phyloP scores from a whole-genome alignment of 2,329 filamentous ascomycete genomes.

The Claviceps sp. region DNA sequence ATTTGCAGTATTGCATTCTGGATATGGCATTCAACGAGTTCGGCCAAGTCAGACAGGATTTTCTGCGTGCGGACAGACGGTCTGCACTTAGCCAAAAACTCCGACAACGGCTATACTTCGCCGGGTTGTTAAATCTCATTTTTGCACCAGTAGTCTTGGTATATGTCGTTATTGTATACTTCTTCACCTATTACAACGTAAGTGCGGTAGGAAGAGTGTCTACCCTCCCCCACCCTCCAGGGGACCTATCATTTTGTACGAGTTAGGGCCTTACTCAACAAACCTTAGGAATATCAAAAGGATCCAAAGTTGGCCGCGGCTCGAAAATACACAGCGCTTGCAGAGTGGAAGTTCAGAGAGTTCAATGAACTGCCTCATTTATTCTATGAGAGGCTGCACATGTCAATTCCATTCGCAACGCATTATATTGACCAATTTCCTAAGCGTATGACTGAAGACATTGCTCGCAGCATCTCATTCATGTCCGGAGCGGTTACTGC shows the following conservation, averaged over 20 bases:
- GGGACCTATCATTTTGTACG: neutral
- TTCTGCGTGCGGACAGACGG: constrained; percentile 72
- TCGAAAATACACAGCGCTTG: constrained; percentile 80
- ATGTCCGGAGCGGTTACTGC: constrained; percentile 76
- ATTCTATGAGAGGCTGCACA: constrained; percentile 77
- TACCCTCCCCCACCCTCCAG: neutral
- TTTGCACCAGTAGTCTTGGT: constrained; percentile 78
- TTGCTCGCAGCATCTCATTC: constrained; percentile 76
- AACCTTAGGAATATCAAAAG: constrained; percentile 72
- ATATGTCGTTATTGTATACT: constrained; percentile 77
- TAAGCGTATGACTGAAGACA: constrained; percentile 80
- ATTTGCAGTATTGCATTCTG: constrained; percentile 75
- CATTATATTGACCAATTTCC: constrained; percentile 93
- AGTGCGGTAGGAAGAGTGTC: constrained; percentile 15
- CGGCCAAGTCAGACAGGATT: constrained; percentile 75
- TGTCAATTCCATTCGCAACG: constrained; percentile 88
- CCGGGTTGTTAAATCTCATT: constrained; percentile 74
- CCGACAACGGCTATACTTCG: constrained; percentile 64
- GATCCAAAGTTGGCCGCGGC: constrained; percentile 74
- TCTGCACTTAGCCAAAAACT: constrained; percentile 66
- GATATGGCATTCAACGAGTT: constrained; percentile 88
- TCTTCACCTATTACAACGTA: constrained; percentile 89
- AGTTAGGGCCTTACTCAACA: neutral
- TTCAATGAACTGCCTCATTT: constrained; percentile 95
- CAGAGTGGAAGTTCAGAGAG: constrained; percentile 96